These are phyloP conservation scores for Hippophae rhamnoides DNA, from an alignment of 306 rosid species.

Conservation along the genomic window DNA sequence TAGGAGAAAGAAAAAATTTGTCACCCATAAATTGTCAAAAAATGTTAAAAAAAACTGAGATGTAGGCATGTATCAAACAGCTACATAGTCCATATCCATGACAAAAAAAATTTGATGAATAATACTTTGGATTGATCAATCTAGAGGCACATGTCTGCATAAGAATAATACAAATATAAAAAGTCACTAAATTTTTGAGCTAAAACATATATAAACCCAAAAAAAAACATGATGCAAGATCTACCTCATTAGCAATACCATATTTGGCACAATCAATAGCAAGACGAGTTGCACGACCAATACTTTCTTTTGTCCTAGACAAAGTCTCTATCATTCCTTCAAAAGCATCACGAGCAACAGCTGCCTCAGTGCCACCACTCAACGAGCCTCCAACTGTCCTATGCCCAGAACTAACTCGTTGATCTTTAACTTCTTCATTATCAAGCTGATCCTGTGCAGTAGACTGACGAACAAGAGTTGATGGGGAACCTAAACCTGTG, in stretches of 20 bases:
- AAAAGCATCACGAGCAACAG: conserved; percentile 98
- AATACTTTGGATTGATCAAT: too few relatives aligned
- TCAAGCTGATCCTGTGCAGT: conserved; percentile 49
- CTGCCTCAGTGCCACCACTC: conserved; percentile 98
- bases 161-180: neutral
- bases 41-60: too few relatives aligned
- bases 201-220: neutral
- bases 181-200: neutral
- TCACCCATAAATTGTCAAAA: too few relatives aligned
- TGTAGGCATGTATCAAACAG: too few relatives aligned
- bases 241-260: conserved; percentile 96
- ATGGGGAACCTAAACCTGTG: conserved; percentile 50
- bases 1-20: too few relatives aligned
- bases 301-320: conserved; percentile 96
- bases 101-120: too few relatives aligned
- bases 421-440: conserved; percentile 61
- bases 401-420: conserved; percentile 63
- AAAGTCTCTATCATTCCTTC: conserved; percentile 99
- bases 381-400: conserved; percentile 61
- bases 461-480: conserved; percentile 39
- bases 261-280: conserved; percentile 98
- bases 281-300: conserved; percentile 98
- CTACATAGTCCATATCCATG: too few relatives aligned
- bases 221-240: conserved; percentile 5
- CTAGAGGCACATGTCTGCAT: too few relatives aligned